Base-by-base conservation (phyloP, 257 asterid genomes). In the Penstemon davidsonii region DNA sequence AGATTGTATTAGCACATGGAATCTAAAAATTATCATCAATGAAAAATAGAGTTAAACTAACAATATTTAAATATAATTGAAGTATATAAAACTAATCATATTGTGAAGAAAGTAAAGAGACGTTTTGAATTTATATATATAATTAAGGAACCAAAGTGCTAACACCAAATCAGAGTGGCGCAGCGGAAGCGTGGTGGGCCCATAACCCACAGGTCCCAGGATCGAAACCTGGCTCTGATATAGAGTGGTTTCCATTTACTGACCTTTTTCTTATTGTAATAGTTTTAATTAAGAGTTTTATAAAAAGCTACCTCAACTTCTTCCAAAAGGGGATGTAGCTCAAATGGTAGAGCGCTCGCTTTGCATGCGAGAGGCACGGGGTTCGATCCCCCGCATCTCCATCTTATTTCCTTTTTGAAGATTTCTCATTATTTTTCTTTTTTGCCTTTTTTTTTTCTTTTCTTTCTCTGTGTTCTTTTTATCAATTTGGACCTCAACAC, bases 141-240 rank as follows among this genome's bases (percentile, higher is more conserved):
- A 1, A 25, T 0, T 25, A 25, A 25, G 2, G 33, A 25, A 25
- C 33, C 33, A 25, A 25, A 25, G 2, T 0, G 2, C 0, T 58
- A 58, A 9, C 70, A 71, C 58, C 69, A 74, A 62, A 91, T 91
- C 93, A 89, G 89, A 92, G 95, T 92, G 98, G 96, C 95, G 96
- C 96, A 91, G 96, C 95, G 95, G 95, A 88, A 91, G 96, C 94
- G 95, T 88, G 96, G 95, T 87, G 95, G 97, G 97, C 97, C 97
- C 86, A 92, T 89, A 92, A 92, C 98, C 98, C 96, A 92, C 95
- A 87, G 98, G 99, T 88, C 97, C 95, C 89, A 90, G 96, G 99
- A 93, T 90, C 92, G 96, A 93, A 90, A 90, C 98, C 95, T 93
- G 87, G 95, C 96, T 93, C 89, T 88, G 97, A 90, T 93, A 92